phyloP scores from a whole-genome alignment of 2,329 filamentous ascomycete genomes.

The Colletotrichum sp. region DNA sequence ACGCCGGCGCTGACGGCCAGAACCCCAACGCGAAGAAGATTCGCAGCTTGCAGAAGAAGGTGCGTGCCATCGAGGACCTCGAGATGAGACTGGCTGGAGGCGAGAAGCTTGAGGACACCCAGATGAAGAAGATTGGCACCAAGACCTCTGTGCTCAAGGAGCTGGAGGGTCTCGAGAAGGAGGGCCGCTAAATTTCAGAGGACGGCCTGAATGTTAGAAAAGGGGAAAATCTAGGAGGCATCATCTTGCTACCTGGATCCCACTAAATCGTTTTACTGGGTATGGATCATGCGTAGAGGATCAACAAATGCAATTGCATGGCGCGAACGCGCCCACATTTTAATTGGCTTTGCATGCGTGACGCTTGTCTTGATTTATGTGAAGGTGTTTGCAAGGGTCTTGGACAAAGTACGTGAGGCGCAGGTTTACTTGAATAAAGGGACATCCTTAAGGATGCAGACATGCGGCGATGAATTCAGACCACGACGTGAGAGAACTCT shows the following conservation, averaged over 20 bases:
- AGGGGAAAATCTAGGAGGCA: not conserved
- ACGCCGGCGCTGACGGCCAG: constrained; percentile 49
- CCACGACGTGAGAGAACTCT: not conserved
- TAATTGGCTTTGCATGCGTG: not conserved
- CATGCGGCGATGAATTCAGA: not conserved
- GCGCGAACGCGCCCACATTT: not conserved
- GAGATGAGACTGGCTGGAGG: constrained; percentile 95
- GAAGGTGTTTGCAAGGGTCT: not conserved
- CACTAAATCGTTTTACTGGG: not conserved
- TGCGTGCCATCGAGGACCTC: constrained; percentile 94
- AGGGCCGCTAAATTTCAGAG: not conserved
- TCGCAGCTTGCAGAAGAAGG: constrained; percentile 92
- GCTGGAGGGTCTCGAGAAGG: constrained; percentile 62
- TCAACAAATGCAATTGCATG: not conserved
- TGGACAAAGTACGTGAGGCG: not conserved
- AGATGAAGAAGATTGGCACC: constrained; percentile 97
- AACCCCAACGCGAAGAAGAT: constrained; percentile 93
- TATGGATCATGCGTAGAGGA: not conserved
- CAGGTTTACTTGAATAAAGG: not conserved
- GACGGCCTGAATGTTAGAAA: not conserved
- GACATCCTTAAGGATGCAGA: not conserved
- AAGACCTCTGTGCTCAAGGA: constrained; percentile 86
- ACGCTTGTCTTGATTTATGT: not conserved
- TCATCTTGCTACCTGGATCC: not conserved
- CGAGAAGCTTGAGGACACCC: constrained; percentile 97